Base-by-base conservation (phyloP, 805 yeast genomes). In the Grigorovia yakushimaensis region DNA sequence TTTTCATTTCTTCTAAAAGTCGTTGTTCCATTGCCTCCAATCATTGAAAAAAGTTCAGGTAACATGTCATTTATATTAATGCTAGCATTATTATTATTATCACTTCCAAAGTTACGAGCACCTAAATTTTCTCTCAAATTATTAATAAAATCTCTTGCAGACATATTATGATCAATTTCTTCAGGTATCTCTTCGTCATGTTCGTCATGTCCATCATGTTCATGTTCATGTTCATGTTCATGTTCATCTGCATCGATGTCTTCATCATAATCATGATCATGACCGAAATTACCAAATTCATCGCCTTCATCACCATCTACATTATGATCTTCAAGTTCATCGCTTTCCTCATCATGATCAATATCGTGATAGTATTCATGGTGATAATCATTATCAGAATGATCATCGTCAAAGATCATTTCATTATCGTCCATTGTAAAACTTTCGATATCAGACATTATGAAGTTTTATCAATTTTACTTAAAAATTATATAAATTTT, bases 321-420 rank as follows among this genome's bases (percentile, higher is more conserved):
- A 13, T 35, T 21, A 24, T 38, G 37, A 17, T 38, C 23, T 13
- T 15, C 21, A 43, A 43, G 15, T 22, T 39, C 41, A 24, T 43
- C 18, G 33, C 33, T 27, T 36, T 7, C 79, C 62, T 41, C 44
- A 37, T 24, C 42, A 42, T 22, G 35, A 35, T 35, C 21, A 18
- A 35, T 36, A 22, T 49, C 33, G 9, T 30, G 20, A 30, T 38
- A 33, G 22, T 52, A 44, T 3, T 43, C 41, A 17, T 36, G 35
- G n/a, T n/a, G 30, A 20, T 46, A 37, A 30, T 33, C 17, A 15
- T 20, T 15, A 8, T 33, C 37, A 8, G 17, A 33, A 33, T 33
- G 37, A 43, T 61, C 69, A 47, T 98, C 98, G 66, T 93, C 91
- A 24, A 85, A 96, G 62, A 88, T 91, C 59, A 68, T 43, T 45